A percentile compares a stretch with the other conserved stretches of the same genome.
Evolutionary conservation across 2,329 filamentous ascomycete species (phyloP).

Genomic region (Penicillium vulpinum): DNA sequence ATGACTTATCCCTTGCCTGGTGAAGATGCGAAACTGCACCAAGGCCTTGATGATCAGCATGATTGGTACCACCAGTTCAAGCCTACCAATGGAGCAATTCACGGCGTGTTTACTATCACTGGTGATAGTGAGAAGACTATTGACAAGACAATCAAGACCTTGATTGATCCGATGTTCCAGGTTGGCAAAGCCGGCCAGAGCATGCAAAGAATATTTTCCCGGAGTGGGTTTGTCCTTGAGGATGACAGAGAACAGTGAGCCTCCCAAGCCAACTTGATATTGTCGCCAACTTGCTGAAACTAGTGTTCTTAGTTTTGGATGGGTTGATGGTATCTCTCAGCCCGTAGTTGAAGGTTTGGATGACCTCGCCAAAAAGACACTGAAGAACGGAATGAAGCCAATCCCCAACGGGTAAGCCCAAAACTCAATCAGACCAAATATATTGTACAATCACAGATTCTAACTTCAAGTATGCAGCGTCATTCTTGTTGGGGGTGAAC

Average conservation of each 20-base stretch:
- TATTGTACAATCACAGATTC: too few relatives aligned
- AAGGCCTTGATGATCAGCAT: constrained; percentile 8
- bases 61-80: constrained; percentile 9
- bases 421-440: too few relatives aligned
- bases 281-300: not conserved
- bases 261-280: too few relatives aligned
- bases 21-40: not conserved
- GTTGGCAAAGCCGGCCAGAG: not conserved
- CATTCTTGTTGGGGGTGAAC: constrained; percentile 12
- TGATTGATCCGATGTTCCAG: not conserved
- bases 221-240: not conserved
- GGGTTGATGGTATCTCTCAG: constrained; percentile 45
- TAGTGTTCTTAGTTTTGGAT: constrained; percentile 41
- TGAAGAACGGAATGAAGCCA: not conserved
- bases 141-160: not conserved
- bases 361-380: not conserved
- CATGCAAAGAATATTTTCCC: not conserved
- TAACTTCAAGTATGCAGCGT: not conserved
- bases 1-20: not conserved
- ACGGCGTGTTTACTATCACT: constrained; percentile 10
- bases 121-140: not conserved
- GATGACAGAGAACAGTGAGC: constrained; percentile 2
- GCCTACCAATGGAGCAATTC: not conserved
- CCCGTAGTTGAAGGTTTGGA: constrained; percentile 40
- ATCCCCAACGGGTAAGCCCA: constrained; percentile 27